A percentile compares a stretch with the other conserved stretches of the same genome.
These are phyloP conservation scores for Phialemoniopsis sp. DNA, from an alignment of 2,329 filamentous ascomycete genomes.

Conservation along the genomic window DNA sequence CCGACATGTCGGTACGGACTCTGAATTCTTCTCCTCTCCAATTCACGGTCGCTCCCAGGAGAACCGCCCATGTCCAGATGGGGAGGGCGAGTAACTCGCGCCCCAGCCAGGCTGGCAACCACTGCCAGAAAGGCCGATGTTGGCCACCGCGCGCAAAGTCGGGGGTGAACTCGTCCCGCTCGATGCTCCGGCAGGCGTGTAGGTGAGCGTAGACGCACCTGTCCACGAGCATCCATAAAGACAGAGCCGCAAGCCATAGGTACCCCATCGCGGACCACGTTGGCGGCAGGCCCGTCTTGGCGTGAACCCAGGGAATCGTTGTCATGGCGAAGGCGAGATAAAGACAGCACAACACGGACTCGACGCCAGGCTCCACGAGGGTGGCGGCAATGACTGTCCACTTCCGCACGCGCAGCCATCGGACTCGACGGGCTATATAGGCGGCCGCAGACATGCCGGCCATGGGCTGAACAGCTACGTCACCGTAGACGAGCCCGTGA, in stretches of 20 bases:
- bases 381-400: conserved; percentile 90
- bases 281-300: conserved; percentile 46
- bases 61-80: conserved; percentile 86
- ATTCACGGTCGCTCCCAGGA: conserved; percentile 79
- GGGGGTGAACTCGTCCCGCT: conserved; percentile 69
- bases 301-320: conserved; percentile 61
- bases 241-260: conserved; percentile 64
- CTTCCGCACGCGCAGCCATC: conserved; percentile 91
- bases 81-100: conserved; percentile 80
- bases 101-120: conserved; percentile 79
- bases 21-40: conserved; percentile 84
- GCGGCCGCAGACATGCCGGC: conserved; percentile 71
- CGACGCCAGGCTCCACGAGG: conserved; percentile 86
- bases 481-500: conserved; percentile 79
- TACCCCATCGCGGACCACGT: conserved; percentile 65
- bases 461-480: conserved; percentile 87
- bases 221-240: conserved; percentile 71
- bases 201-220: conserved; percentile 69
- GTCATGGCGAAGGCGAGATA: conserved; percentile 79
- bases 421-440: conserved; percentile 75
- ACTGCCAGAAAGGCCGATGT: conserved; percentile 60
- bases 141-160: conserved; percentile 58
- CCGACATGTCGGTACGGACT: conserved; percentile 81
- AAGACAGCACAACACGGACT: conserved; percentile 77
- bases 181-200: conserved; percentile 68